Evolutionary conservation across 2,329 filamentous ascomycete genomes (phyloP), one percentile per base, ranked within the genome.

Genomic region (Stylonectria norvegica): DNA sequence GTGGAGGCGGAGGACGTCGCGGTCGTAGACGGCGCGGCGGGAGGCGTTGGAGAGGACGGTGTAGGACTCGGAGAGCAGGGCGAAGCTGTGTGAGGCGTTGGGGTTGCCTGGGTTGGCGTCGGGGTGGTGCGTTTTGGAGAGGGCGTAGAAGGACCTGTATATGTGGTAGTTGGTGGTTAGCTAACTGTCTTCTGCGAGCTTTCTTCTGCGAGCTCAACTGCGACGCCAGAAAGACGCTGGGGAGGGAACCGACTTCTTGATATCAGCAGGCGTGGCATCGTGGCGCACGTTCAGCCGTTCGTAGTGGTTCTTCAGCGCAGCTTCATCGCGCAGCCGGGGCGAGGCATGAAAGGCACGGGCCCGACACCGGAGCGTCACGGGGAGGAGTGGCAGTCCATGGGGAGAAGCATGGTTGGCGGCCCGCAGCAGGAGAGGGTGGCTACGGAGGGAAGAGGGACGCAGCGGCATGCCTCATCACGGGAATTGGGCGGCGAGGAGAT

Each of bases 101-200:
- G 86, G 85, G 65, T 95, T 85, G 53, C 77, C 61, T 45, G 76
- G 87, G 72, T 97, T 94, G 61, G 83, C 81, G 73, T 98, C 93
- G 1, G 93, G 93, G 66, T 98, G 93, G 75, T 95, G 85, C 38
- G 77, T 70, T 68, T 96, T 95, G 59, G 89, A 95, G 62, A 97
- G 86, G 46, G 76, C 68, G 75, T 96, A 97, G 78, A 96, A 98
- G 52, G 79, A 79, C 57, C 78, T 83, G 42, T n/a, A n/a, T n/a
- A n/a, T n/a, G n/a, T n/a, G n/a, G n/a, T n/a, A n/a, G n/a, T n/a
- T n/a, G n/a, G n/a, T n/a, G n/a, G 35, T 45, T 20, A 42, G 32
- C 10, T 18, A 10, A 19, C 23, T 20, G 15, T 6, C 23, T n/a
- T 23, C 12, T 14, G 32, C 15, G 28, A 12, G 12, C 34, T 31